Evolutionary conservation across 768 basidiomycete genomes (phyloP), one percentile per base, ranked within the genome.

Genomic region (Boletus rex-veris): DNA sequence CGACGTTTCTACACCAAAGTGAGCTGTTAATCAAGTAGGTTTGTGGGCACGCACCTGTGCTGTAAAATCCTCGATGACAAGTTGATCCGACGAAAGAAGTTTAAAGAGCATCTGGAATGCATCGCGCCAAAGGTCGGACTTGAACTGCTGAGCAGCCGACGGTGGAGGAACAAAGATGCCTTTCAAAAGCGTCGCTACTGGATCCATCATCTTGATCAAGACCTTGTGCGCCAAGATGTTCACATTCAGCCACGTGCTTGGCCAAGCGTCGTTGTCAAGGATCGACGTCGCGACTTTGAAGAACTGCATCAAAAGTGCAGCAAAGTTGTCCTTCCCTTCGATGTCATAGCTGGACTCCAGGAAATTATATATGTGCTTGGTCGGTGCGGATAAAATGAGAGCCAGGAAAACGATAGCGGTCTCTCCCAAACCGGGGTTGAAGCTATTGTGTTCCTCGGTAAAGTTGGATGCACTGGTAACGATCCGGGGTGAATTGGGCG

Each of bases 31-130:
- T 51, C 18, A 33, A 31, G n/a, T 26, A 54, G 51, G 28, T 47
- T 30, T 10, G 18, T 14, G 35, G 19, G 15, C 41, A 57, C 74
- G 36, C 54, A 89, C 92, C 81, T 96, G 96, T 2, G 94, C 91
- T 63, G 86, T 92, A 58, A 95, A 94, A 57, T 98, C 92, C 68
- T 98, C 96, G 45, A 98, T 93, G 15, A 92, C 85, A 16, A 98
- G 79, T 53, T 94, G 92, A 44, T 95, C 90, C 4, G 92, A 96
- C 5, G 92, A 88, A 28, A 96, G 75, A 33, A 97, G 76, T 56
- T 86, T 88, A 59, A 98, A 78, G 9, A 97, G 75, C 79, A 94
- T 88, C 48, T 81, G 77, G 60, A 98, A 84, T 39, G 82, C 84
- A 42, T 89, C 87, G 48, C 75, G 80, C 96, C 96, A 98, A 15